Percentiles rank a stretch among this genome's conserved stretches.
These are phyloP conservation scores for Wickerhamomyces strasburgensis DNA, from an alignment of 805 yeast genomes.

Conservation along the genomic window DNA sequence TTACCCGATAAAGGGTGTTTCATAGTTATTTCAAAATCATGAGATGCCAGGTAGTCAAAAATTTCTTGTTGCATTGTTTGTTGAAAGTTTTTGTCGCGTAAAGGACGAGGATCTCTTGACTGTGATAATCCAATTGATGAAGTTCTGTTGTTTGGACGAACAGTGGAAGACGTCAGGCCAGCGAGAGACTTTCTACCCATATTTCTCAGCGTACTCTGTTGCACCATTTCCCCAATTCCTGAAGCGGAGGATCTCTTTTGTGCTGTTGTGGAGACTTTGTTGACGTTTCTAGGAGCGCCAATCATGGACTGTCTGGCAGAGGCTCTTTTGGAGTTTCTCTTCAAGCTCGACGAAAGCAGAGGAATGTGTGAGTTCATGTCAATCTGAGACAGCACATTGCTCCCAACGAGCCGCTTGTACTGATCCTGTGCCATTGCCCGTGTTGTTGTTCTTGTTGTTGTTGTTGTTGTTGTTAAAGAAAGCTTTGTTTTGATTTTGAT, in stretches of 20 bases:
- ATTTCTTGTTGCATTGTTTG: conserved; percentile 60
- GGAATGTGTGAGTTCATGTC: conserved; percentile 26
- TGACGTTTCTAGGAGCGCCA: conserved; percentile 23
- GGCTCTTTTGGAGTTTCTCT: conserved; percentile 19
- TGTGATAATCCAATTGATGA: conserved; percentile 26
- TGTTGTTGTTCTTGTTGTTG: not conserved
- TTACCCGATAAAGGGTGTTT: conserved; percentile 62
- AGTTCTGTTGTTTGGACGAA: conserved; percentile 18
- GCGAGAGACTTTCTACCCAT: conserved; percentile 21
- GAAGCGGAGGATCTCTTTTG: conserved; percentile 21
- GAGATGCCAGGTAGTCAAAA: conserved; percentile 53
- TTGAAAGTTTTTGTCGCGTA: conserved; percentile 69
- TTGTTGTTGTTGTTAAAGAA: not conserved
- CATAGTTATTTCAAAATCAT: conserved; percentile 71
- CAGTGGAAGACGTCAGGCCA: conserved; percentile 8
- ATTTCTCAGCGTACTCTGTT: conserved; percentile 23
- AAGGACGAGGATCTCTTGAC: conserved; percentile 65
- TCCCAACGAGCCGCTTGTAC: conserved; percentile 14
- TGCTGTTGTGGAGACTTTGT: not conserved
- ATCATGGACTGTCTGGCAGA: conserved; percentile 28
- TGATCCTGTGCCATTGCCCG: conserved; percentile 23
- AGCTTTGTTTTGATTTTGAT: conserved; percentile 1
- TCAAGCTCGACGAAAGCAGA: conserved; percentile 21
- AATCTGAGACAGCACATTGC: conserved; percentile 19
- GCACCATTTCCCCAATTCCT: conserved; percentile 25